Base-by-base conservation (phyloP, 768 basidiomycete species). In the Royoungia palumana region DNA sequence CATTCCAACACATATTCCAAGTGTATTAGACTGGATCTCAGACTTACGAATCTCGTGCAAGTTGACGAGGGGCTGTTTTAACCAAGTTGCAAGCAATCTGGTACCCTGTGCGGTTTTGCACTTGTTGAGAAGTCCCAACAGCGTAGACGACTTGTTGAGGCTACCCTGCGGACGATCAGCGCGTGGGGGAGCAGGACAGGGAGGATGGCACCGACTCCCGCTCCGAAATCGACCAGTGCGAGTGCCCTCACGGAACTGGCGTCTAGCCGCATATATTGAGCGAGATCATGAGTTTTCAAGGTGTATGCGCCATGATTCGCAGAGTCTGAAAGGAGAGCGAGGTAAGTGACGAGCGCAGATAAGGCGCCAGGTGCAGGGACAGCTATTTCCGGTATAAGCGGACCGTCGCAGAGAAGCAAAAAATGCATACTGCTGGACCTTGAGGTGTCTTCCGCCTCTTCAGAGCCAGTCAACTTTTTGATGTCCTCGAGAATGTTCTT, bases 81-180 rank as follows among this genome's bases (percentile, higher is more conserved):
- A 72, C 95, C 95, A 98, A 41, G 83, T 85, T 0, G 85, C 89
- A 4, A 99, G 75, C 35, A 96, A 66, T 47, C 96, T 74, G 13
- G 89, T 83, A 0, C 96, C 96, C 63, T 99, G 96, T 0, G 90
- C 83, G 0, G 96, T 98, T 70, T 96, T 96, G 74, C 95, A 96
- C 58, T 89, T 89, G 66, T 98, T 96, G 49, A 99, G 70, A 8
- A 96, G 72, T 1, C 94, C 94, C 46, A 94, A 82, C 6, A 99
- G 66, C 4, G 91, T 94, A 25, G 88, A 89, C 54, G 88, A 94
- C 61, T 89, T 87, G 45, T 82, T 83, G 2, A 80, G 72, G 7
- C 77, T 78, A 35, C 77, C 79, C 80, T 84, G 49, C 24, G 35
- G 24, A 37, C 3, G 20, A 30, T 52, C 19, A 61, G 41, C 43